Percentiles rank a stretch among this genome's conserved stretches.
Conservation (phyloP, 257 asterid species). For the Hygrophila difformis region DNA sequence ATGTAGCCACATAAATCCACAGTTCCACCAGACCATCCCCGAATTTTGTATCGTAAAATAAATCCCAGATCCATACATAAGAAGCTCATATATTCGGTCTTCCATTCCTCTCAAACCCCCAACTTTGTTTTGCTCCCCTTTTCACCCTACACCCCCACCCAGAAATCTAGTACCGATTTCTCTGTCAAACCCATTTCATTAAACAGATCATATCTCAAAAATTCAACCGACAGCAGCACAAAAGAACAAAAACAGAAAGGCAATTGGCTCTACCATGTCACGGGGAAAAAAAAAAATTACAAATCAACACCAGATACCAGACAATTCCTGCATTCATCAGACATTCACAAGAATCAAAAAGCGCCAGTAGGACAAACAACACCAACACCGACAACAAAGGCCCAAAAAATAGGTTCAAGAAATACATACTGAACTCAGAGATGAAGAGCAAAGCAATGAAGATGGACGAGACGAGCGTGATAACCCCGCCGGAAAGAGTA, state of each 20-base stretch:
- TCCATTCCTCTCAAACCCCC: constrained; percentile 4
- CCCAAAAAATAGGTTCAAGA: no score
- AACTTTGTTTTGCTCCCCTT: constrained; percentile 1
- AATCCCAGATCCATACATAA: constrained; percentile 8
- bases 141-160: not conserved
- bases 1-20: constrained; percentile 6
- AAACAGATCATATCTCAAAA: not conserved
- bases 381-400: not conserved
- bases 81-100: constrained; percentile 5
- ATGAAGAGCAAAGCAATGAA: constrained; percentile 65
- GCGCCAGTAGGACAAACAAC: not conserved
- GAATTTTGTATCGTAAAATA: no score
- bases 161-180: not conserved
- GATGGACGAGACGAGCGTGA: constrained; percentile 67
- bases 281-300: not conserved
- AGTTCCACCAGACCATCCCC: no score
- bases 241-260: not conserved
- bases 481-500: constrained; percentile 80
- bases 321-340: not conserved
- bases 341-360: not conserved
- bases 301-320: not conserved
- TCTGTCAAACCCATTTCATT: no score
- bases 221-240: constrained; percentile 4
- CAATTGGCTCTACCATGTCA: not conserved
- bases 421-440: constrained; percentile 77